A percentile compares a stretch with the other conserved stretches of the same genome.
Evolutionary conservation across 2,329 filamentous ascomycete species (phyloP).

Genomic region (Talaromyces islandicus): DNA sequence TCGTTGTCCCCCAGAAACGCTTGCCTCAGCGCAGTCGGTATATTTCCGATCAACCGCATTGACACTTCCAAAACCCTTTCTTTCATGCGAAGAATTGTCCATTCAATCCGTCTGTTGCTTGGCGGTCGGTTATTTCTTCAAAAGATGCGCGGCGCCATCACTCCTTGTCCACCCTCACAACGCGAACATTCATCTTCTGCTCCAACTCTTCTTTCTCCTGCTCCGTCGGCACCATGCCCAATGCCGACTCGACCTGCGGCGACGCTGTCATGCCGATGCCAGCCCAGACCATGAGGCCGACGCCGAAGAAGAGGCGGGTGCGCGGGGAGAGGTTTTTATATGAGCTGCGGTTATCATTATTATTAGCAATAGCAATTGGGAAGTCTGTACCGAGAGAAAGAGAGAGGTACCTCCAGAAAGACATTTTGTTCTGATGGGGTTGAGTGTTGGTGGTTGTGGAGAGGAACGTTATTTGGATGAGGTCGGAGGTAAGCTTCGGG

Average conservation of each 20-base stretch:
- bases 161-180: conserved; percentile 22
- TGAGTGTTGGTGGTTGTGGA: neutral
- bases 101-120: too few relatives aligned
- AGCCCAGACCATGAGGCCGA: conserved; percentile 72
- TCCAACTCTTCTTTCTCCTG: conserved; percentile 65
- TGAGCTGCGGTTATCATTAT: conserved; percentile 39
- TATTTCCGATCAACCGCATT: too few relatives aligned
- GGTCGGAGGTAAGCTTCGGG: neutral
- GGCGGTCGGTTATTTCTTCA: too few relatives aligned
- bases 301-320: conserved; percentile 65
- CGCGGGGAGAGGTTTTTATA: conserved; percentile 67
- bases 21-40: neutral
- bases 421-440: conserved; percentile 19
- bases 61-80: neutral
- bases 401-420: conserved; percentile 33
- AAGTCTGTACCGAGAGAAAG: neutral
- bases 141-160: too few relatives aligned
- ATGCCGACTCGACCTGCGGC: conserved; percentile 65
- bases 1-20: neutral
- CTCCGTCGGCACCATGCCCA: conserved; percentile 67
- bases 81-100: neutral
- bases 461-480: neutral
- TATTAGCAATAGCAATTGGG: neutral
- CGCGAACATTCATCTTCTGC: conserved; percentile 28
- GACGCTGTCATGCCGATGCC: conserved; percentile 65